Percentiles rank a stretch among this genome's conserved stretches.
phyloP scores from a whole-genome alignment of 2,329 filamentous ascomycete species.

The Verticillium longisporum region DNA sequence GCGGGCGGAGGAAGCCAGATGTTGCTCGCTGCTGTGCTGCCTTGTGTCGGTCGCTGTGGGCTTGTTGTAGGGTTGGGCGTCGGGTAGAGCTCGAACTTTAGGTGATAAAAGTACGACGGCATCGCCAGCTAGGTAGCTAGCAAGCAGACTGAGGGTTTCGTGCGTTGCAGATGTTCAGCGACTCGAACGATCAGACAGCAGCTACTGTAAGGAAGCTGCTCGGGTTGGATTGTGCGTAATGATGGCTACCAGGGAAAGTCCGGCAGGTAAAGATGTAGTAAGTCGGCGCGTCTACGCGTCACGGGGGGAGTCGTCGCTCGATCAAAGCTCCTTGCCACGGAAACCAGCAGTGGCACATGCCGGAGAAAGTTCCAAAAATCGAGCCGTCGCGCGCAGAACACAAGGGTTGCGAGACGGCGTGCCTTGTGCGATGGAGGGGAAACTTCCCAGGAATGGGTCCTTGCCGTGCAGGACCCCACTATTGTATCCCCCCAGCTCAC shows the following conservation, averaged over 20 bases:
- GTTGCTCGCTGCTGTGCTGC: slow-evolving; percentile 9
- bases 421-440: neutral
- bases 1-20: slow-evolving; percentile 44
- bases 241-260: neutral
- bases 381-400: neutral
- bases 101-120: slow-evolving; percentile 58
- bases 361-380: neutral
- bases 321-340: neutral
- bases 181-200: too few relatives aligned
- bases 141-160: neutral
- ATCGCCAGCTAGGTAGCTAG: slow-evolving; percentile 15
- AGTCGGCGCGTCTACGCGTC: neutral
- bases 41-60: neutral
- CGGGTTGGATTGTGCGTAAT: neutral
- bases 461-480: neutral
- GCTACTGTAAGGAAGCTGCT: neutral
- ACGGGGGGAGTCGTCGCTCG: neutral
- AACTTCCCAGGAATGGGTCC: neutral
- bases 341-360: neutral
- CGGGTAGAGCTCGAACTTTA: slow-evolving; percentile 60
- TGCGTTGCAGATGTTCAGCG: too few relatives aligned
- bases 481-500: neutral
- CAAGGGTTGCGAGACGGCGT: neutral
- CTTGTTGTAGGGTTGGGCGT: slow-evolving; percentile 28
- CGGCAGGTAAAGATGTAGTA: neutral